A percentile compares a stretch with the other conserved stretches of the same genome.
Evolutionary conservation across 768 basidiomycete species (phyloP).

Genomic region (Sarcomyxa edulis): DNA sequence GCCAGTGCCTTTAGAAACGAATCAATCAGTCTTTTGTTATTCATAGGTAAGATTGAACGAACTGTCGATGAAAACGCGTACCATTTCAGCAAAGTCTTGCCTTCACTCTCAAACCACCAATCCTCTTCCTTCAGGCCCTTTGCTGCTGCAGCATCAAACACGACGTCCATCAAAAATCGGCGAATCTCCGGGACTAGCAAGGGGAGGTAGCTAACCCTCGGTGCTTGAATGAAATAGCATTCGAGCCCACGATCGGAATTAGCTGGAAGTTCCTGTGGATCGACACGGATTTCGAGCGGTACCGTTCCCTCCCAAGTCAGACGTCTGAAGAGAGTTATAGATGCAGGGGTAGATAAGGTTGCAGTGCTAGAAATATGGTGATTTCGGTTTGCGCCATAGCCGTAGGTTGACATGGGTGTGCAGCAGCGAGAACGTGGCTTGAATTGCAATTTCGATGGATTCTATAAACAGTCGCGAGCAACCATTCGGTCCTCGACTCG

Average conservation of each 20-base stretch:
- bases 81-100: slow-evolving; percentile 84
- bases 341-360: slow-evolving; percentile 27
- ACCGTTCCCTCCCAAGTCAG: slow-evolving; percentile 91
- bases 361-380: slow-evolving; percentile 30
- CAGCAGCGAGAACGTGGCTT: too few species aligned
- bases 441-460: too few species aligned
- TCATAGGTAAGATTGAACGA: slow-evolving; percentile 7
- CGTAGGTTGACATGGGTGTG: slow-evolving; percentile 43
- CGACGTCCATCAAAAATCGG: slow-evolving; percentile 85
- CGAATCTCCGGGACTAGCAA: slow-evolving; percentile 86
- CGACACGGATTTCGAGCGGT: slow-evolving; percentile 84
- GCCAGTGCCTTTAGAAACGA: slow-evolving; percentile 88
- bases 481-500: too few species aligned
- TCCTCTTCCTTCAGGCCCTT: slow-evolving; percentile 79
- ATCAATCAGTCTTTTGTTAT: background rate
- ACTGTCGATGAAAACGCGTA: slow-evolving; percentile 36
- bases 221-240: slow-evolving; percentile 86
- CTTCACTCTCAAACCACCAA: slow-evolving; percentile 97
- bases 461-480: too few species aligned
- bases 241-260: slow-evolving; percentile 87
- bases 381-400: slow-evolving; percentile 49
- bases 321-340: slow-evolving; percentile 73
- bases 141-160: slow-evolving; percentile 82
- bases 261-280: slow-evolving; percentile 84
- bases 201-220: slow-evolving; percentile 90